phyloP scores from a whole-genome alignment of 352 stramenopile species.

The Globisporangium nodosum region DNA sequence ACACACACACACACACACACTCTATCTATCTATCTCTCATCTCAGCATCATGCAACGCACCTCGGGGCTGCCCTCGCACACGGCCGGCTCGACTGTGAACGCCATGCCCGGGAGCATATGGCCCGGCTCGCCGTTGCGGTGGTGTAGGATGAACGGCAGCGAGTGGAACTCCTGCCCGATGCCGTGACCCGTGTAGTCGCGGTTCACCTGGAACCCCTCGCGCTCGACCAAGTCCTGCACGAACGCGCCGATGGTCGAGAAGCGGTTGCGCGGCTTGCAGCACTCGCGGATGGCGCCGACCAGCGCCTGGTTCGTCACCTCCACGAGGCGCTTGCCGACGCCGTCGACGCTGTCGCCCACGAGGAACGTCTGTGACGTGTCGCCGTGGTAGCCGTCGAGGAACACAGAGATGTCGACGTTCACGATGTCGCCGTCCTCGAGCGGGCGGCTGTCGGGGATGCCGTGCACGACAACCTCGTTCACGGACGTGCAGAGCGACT shows the following conservation, averaged over 20 bases:
- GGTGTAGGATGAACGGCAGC: conserved; percentile 92
- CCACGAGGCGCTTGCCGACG: conserved; percentile 79
- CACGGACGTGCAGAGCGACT: conserved; percentile 93
- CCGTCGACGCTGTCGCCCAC: conserved; percentile 90
- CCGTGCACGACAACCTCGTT: conserved; percentile 98
- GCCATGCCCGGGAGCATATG: conserved; percentile 92
- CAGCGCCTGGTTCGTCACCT: conserved; percentile 82
- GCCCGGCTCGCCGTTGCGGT: conserved; percentile 76
- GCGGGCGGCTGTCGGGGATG: conserved; percentile 90
- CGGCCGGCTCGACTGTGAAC: conserved; percentile 98
- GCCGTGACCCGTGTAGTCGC: conserved; percentile 96
- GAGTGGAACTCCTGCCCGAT: conserved; percentile 95
- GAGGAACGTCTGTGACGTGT: conserved; percentile 96
- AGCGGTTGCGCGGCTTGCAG: conserved; percentile 91
- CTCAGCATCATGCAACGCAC: conserved; percentile 15
- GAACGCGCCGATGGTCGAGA: conserved; percentile 91
- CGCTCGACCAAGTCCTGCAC: conserved; percentile 88
- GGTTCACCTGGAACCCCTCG: conserved; percentile 76
- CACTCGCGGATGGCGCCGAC: conserved; percentile 81
- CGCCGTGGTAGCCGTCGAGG: conserved; percentile 94
- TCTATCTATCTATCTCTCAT: neutral
- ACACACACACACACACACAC: neutral
- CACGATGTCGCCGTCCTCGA: conserved; percentile 93
- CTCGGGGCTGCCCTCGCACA: conserved; percentile 90
- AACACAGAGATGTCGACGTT: conserved; percentile 97